These are phyloP conservation scores for Daphne laureola DNA, from an alignment of 441 rosid genomes.

Conservation along the genomic window DNA sequence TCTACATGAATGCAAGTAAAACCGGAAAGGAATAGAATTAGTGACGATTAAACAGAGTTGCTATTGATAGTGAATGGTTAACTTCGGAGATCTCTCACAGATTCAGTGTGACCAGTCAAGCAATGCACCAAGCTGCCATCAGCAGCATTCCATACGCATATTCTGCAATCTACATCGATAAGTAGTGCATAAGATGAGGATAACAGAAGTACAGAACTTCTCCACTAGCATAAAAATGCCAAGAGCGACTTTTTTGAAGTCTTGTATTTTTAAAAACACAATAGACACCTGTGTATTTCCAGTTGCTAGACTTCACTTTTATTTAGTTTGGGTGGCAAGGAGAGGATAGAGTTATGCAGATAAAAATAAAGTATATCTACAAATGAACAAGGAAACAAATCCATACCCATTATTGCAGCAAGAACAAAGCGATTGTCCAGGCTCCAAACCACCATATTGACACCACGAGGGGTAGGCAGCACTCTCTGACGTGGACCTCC, in stretches of 20 bases:
- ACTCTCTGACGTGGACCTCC: slow-evolving; percentile 99
- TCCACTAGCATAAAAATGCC: too few species aligned
- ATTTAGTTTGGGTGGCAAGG: too few species aligned
- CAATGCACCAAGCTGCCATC: slow-evolving; percentile 97
- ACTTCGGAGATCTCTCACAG: slow-evolving; percentile 48
- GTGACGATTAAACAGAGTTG: neutral
- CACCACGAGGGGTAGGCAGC: slow-evolving; percentile 99
- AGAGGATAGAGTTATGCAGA: too few species aligned
- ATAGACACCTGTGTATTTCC: too few species aligned
- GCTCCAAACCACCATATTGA: slow-evolving; percentile 98
- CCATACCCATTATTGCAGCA: slow-evolving; percentile 98
- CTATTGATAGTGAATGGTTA: neutral
- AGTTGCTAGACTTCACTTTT: too few species aligned
- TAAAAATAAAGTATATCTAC: neutral
- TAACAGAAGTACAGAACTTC: too few species aligned
- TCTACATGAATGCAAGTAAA: slow-evolving; percentile 36
- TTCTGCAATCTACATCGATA: slow-evolving; percentile 82
- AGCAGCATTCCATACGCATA: slow-evolving; percentile 99
- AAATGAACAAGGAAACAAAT: neutral
- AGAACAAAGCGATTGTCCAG: slow-evolving; percentile 99
- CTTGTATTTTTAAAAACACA: too few species aligned
- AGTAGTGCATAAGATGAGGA: neutral
- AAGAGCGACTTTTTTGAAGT: too few species aligned
- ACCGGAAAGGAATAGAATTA: slow-evolving; percentile 1
- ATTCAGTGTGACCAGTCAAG: slow-evolving; percentile 91